Evolutionary conservation across 345 rosid genomes (phyloP), one percentile per base, ranked within the genome.

Genomic region (Microthlaspi erraticum): DNA sequence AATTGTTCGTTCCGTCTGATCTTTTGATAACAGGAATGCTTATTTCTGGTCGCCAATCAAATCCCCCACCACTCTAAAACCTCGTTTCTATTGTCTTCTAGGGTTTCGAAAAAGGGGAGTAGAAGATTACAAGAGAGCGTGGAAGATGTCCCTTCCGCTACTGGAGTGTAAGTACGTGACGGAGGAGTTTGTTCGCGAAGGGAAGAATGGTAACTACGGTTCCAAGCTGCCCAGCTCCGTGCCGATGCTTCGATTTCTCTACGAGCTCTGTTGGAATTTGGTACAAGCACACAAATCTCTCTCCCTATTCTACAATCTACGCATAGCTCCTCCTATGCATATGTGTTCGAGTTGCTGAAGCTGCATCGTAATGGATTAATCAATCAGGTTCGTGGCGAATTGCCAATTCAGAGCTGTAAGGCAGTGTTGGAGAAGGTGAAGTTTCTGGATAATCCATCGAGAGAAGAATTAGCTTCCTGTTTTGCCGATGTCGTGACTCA

Each of bases 341-440:
- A 56, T 38, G 37, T 54, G 73, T 71, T 72, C 49, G 61, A 34
- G 52, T 74, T 66, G 65, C 68, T 74, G 48, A 58, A 57, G 75
- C 10, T 62, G 66, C 70, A 13, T 69, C 71, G 60, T 63, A 23
- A 56, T 65, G 61, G 61, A 70, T 66, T 48, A 38, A n/a, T n/a
- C n/a, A n/a, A n/a, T 71, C 63, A 95, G 99, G 96, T 90, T 62
- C 88, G 96, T 34, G 98, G 97, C 23, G 99, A 92, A 53, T 74
- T 95, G 83, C 90, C 91, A 60, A 79, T 88, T 68, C 94, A 83
- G 80, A 92, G 90, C 83, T 87, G 96, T 71, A 92, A 83, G 79
- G 71, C 79, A 20, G 86, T 81, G 9, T 69, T 95, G 88, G 96
- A 92, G 5, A 79, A 77, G 13, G 90, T 86, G 65, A 84, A 81